Conservation (phyloP, 2,329 filamentous ascomycete species). For the Colletotrichum sp. region DNA sequence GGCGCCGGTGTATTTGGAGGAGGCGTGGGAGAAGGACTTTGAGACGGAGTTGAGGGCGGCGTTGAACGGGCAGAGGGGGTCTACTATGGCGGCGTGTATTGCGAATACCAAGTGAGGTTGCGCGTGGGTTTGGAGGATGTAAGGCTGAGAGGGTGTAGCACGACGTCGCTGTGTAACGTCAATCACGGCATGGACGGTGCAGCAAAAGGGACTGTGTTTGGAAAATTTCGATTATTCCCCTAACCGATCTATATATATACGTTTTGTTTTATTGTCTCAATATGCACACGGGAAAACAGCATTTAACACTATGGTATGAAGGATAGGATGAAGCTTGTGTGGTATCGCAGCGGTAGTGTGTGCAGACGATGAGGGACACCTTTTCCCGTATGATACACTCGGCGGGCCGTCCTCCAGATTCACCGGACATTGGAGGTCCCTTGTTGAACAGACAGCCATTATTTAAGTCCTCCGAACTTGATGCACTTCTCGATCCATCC, state of each 20-base stretch:
- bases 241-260: neutral
- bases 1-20: neutral
- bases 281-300: slow-evolving; percentile 14
- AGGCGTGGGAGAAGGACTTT: slow-evolving; percentile 9
- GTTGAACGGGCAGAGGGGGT: neutral
- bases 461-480: slow-evolving; percentile 19
- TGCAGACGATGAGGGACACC: neutral
- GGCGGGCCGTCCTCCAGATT: neutral
- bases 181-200: neutral
- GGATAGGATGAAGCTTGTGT: neutral
- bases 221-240: neutral
- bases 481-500: slow-evolving; percentile 21
- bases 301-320: slow-evolving; percentile 7
- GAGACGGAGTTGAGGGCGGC: slow-evolving; percentile 9
- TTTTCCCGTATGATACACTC: neutral
- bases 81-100: neutral
- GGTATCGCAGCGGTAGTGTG: neutral
- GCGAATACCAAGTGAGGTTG: neutral
- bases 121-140: neutral
- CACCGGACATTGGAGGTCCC: neutral
- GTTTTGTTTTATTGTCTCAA: neutral
- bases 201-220: neutral
- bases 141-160: neutral
- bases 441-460: neutral
- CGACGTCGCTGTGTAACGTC: neutral